A percentile compares a stretch with the other conserved stretches of the same genome.
Evolutionary conservation across 441 rosid genomes (phyloP).

Genomic region (Arabidopsis hybrid): DNA sequence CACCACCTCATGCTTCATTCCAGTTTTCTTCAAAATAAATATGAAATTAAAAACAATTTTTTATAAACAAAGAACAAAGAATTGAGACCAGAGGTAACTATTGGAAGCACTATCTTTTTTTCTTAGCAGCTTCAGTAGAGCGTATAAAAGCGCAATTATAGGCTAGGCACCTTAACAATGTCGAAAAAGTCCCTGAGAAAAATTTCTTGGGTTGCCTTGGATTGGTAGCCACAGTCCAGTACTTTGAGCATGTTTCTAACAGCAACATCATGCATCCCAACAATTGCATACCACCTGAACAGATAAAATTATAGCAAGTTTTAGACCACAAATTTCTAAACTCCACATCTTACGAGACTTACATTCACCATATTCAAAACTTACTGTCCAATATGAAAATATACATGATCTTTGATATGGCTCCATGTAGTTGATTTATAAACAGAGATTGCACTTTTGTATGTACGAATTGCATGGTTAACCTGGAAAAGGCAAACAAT

Average conservation of each 20-base stretch:
- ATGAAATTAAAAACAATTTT: background rate
- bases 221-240: slow-evolving; percentile 87
- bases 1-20: slow-evolving; percentile 80
- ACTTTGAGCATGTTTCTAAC: slow-evolving; percentile 83
- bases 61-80: slow-evolving; percentile 12
- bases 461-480: slow-evolving; percentile 97
- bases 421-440: slow-evolving; percentile 90
- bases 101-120: slow-evolving; percentile 22
- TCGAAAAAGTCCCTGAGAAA: slow-evolving; percentile 87
- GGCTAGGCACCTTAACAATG: slow-evolving; percentile 65
- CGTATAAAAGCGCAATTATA: slow-evolving; percentile 21
- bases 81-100: slow-evolving; percentile 23
- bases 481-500: slow-evolving; percentile 57
- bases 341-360: slow-evolving; percentile 34
- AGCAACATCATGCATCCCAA: slow-evolving; percentile 95
- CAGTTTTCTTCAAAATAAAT: slow-evolving; percentile 75
- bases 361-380: slow-evolving; percentile 47
- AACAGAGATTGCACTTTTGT: slow-evolving; percentile 86
- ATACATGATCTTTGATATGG: slow-evolving; percentile 94
- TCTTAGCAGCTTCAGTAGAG: slow-evolving; percentile 29
- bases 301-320: slow-evolving; percentile 37
- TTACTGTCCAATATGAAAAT: slow-evolving; percentile 98
- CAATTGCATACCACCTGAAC: slow-evolving; percentile 90
- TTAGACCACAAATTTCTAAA: slow-evolving; percentile 33
- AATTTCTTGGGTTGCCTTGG: slow-evolving; percentile 89